A percentile compares a stretch with the other conserved stretches of the same genome.
These are phyloP conservation scores for Solanum arcanum DNA, from an alignment of 257 asterid genomes.

Conservation along the genomic window DNA sequence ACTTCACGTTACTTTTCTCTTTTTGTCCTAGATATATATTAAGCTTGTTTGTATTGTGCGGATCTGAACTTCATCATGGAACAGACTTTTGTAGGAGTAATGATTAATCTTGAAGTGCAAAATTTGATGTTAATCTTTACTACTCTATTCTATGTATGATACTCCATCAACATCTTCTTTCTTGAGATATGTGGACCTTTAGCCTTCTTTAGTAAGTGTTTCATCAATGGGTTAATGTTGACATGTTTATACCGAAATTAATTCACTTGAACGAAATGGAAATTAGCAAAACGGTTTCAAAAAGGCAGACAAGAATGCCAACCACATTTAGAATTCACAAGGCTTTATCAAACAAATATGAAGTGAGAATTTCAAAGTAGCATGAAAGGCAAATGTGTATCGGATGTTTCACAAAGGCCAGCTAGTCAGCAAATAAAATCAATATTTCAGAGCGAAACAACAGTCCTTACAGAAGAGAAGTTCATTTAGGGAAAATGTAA, in stretches of 20 bases:
- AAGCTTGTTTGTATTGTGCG: neutral
- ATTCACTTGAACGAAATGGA: neutral
- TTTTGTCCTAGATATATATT: neutral
- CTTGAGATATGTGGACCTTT: neutral
- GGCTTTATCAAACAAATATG: neutral
- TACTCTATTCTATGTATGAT: neutral
- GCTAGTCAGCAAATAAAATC: neutral
- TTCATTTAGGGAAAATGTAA: neutral
- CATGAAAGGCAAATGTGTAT: neutral
- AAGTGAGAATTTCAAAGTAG: neutral
- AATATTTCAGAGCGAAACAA: neutral
- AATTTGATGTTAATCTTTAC: neutral
- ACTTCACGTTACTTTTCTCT: neutral
- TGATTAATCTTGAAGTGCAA: neutral
- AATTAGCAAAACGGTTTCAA: neutral
- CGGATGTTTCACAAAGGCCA: neutral
- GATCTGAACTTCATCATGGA: neutral
- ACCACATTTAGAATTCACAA: neutral
- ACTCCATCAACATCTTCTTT: neutral
- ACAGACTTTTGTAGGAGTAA: neutral
- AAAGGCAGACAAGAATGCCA: neutral
- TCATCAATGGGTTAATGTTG: neutral
- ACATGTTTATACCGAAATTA: neutral
- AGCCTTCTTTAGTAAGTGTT: neutral
- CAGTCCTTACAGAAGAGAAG: neutral